Evolutionary conservation across 2,329 filamentous ascomycete genomes (phyloP).

Genomic region (Aureobasidium sp.): DNA sequence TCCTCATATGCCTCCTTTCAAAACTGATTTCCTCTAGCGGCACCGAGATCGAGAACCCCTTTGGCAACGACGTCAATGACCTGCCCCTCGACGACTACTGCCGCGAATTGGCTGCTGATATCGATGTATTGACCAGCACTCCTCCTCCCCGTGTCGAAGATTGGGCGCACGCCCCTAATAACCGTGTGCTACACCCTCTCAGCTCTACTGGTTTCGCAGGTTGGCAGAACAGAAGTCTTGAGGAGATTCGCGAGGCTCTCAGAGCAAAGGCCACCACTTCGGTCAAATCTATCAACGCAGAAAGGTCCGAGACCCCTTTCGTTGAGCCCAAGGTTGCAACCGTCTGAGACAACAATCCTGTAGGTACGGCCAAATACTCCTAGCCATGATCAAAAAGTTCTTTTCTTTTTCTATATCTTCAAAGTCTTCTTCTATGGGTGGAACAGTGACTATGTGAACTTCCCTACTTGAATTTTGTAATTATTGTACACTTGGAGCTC

Average conservation of each 20-base stretch:
- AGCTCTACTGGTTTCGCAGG: conserved; percentile 32
- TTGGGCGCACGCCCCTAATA: conserved; percentile 42
- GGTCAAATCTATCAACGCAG: conserved; percentile 22
- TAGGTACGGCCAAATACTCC: neutral
- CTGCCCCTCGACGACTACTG: conserved; percentile 70
- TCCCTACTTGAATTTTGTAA: neutral
- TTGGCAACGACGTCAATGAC: conserved; percentile 77
- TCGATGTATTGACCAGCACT: conserved; percentile 62
- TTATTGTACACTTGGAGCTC: neutral
- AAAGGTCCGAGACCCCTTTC: conserved; percentile 18
- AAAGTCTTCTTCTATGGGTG: neutral
- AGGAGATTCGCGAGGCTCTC: conserved; percentile 37
- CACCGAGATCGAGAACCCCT: conserved; percentile 77
- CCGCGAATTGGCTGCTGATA: conserved; percentile 62
- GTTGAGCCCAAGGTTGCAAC: conserved; percentile 3
- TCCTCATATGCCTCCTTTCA: conserved; percentile 24
- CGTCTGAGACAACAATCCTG: neutral
- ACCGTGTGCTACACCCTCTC: conserved; percentile 53
- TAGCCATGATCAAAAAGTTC: conserved; percentile 3
- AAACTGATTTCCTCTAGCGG: conserved; percentile 45
- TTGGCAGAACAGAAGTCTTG: conserved; percentile 31
- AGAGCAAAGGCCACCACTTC: conserved; percentile 31
- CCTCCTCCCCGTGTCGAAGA: conserved; percentile 44
- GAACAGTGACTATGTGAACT: neutral
- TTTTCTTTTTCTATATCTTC: neutral